These are phyloP conservation scores for Blumeria graminis DNA, from an alignment of 2,329 filamentous ascomycete genomes.

Conservation along the genomic window DNA sequence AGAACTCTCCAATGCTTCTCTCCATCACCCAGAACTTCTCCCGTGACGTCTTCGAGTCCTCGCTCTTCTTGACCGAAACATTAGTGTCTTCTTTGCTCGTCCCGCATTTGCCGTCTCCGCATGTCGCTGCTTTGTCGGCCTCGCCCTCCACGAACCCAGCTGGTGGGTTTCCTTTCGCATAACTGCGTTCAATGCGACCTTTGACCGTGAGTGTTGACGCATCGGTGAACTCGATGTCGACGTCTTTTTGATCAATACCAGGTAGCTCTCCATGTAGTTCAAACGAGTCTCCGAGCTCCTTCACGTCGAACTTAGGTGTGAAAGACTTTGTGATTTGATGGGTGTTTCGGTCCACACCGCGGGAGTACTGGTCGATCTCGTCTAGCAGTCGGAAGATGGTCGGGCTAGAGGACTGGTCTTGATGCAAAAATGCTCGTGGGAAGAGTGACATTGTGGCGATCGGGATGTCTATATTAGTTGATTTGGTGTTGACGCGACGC, in stretches of 20 bases:
- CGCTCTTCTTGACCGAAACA: no score
- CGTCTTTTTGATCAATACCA: slow-evolving; percentile 47
- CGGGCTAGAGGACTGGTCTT: slow-evolving; percentile 24
- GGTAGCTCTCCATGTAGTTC: slow-evolving; percentile 64
- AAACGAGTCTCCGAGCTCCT: slow-evolving; percentile 41
- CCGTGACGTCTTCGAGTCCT: not conserved
- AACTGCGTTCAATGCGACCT: slow-evolving; percentile 38
- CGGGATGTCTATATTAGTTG: no score
- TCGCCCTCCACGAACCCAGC: not conserved
- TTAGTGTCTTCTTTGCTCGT: no score
- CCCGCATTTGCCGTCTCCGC: no score
- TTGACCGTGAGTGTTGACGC: slow-evolving; percentile 46
- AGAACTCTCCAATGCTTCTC: slow-evolving; percentile 22
- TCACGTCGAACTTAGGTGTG: slow-evolving; percentile 56
- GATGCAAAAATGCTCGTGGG: slow-evolving; percentile 22
- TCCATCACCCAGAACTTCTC: slow-evolving; percentile 40
- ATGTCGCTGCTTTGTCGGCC: no score
- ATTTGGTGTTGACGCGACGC: no score
- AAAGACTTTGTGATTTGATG: slow-evolving; percentile 33
- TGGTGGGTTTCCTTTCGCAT: not conserved
- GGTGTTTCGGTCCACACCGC: not conserved
- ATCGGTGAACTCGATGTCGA: slow-evolving; percentile 60
- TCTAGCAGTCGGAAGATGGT: slow-evolving; percentile 40
- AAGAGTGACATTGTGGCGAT: slow-evolving; percentile 33
- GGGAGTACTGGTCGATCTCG: slow-evolving; percentile 33